These are phyloP conservation scores for Penicillium lividum DNA, from an alignment of 495 filamentous ascomycete species.

Conservation along the genomic window DNA sequence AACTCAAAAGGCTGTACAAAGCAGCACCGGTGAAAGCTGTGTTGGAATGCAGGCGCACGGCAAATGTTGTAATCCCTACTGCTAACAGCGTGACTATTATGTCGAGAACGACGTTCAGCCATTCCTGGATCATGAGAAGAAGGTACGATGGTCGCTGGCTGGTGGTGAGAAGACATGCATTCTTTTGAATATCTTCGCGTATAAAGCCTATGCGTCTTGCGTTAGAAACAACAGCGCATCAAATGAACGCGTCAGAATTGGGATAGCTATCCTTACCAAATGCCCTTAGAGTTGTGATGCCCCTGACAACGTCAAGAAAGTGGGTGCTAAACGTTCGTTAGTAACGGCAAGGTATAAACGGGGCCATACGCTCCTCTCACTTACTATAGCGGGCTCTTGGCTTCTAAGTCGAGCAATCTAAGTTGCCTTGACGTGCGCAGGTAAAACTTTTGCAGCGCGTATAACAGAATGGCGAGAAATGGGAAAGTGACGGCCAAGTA, in stretches of 20 bases:
- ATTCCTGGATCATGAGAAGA: conserved; percentile 1
- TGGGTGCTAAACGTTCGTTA: not conserved
- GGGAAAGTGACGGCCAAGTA: conserved; percentile 1
- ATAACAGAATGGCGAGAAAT: not conserved
- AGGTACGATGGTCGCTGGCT: not conserved
- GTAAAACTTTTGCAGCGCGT: not conserved
- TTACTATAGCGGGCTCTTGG: conserved; percentile 1
- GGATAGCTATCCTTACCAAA: not conserved
- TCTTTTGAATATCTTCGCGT: not conserved
- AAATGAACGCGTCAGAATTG: no score
- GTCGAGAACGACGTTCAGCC: not conserved
- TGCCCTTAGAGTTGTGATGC: not conserved
- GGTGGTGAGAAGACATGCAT: not conserved
- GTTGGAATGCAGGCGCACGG: conserved; percentile 22
- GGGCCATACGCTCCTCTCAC: not conserved
- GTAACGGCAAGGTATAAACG: not conserved
- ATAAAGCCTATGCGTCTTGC: not conserved
- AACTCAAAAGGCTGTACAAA: conserved; percentile 30
- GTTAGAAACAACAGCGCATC: not conserved
- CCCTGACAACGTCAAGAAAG: not conserved
- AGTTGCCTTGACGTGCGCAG: not conserved
- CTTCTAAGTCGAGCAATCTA: not conserved
- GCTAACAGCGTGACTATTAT: not conserved
- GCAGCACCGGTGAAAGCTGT: conserved; percentile 23
- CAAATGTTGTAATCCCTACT: conserved; percentile 19